Evolutionary conservation across 1,139 yeast genomes (phyloP), one percentile per base, ranked within the genome.

Genomic region (Waltiozyma sp.): DNA sequence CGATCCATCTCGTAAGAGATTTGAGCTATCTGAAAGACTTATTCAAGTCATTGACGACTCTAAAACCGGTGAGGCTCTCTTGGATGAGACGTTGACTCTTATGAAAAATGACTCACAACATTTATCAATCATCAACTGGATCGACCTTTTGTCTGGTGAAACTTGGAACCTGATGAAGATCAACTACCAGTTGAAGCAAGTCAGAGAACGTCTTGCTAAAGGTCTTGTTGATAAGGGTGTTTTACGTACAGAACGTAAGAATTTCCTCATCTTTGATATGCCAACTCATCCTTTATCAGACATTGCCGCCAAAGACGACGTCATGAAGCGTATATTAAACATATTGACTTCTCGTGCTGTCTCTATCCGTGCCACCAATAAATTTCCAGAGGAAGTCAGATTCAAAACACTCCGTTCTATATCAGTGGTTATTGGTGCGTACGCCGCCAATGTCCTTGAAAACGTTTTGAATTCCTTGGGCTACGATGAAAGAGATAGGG

Each of bases 211-310:
- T 55, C 72, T 91, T 51, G 95, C 96, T 43, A 91, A 91, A 64
- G 99, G 98, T 1, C 72, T 91, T 45, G 99, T 93, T 28, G 99
- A 91, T 62, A 91, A 91, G 66, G 98, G 98, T n/a, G 82, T 91
- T 41, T 72, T 93, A 57, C 79, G 96, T 64, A 93, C 98, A 2
- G 98, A 91, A 62, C 78, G 95, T 60, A 88, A 89, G 60, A 93
- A 87, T 66, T 91, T 91, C 62, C 79, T 93, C 58, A 69, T 91
- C 45, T 91, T 91, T 55, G 98, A 91, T 64, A 91, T 91, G 96
- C 96, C 98, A 21, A 93, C 98, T 8, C 98, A 93, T 62, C 99
- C 99, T 4, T 78, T 91, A 14, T 84, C 93, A 36, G 98, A 91
- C 64, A 67, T 81, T 44, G 73, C 84, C 40, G 86, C 94, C 56